Conservation (phyloP, 2,329 filamentous ascomycete genomes). For the Scorias spongiosa region DNA sequence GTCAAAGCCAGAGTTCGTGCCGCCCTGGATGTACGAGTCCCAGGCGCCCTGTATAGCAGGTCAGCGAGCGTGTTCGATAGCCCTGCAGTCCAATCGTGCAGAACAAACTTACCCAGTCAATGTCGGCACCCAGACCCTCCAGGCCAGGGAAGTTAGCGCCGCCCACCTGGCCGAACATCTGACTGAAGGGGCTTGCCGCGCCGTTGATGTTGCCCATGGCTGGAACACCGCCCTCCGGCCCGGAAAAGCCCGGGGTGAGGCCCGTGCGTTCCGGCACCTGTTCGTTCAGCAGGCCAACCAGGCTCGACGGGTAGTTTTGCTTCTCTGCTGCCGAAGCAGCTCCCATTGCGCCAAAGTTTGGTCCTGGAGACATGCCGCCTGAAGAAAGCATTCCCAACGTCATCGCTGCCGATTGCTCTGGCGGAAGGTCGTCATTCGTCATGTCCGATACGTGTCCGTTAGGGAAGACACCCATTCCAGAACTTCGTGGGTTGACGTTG, state of each 20-base stretch:
- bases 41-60: conserved; percentile 41
- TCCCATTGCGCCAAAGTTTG: conserved; percentile 22
- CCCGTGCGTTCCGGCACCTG: conserved; percentile 13
- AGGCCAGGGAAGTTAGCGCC: conserved; percentile 33
- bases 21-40: conserved; percentile 53
- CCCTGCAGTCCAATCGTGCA: conserved; percentile 4
- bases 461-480: conserved; percentile 17
- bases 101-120: conserved; percentile 38
- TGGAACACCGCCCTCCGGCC: conserved; percentile 19
- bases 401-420: conserved; percentile 52
- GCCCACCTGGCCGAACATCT: conserved; percentile 18
- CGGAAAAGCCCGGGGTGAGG: conserved; percentile 20
- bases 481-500: neutral
- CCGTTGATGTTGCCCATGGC: conserved; percentile 13
- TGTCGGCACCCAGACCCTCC: conserved; percentile 33
- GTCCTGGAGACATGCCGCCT: conserved; percentile 33
- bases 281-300: conserved; percentile 21
- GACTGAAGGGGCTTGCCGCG: conserved; percentile 18
- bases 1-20: conserved; percentile 24
- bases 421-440: conserved; percentile 41
- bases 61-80: conserved; percentile 8
- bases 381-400: conserved; percentile 53
- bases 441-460: conserved; percentile 14
- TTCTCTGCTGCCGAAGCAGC: conserved; percentile 6
- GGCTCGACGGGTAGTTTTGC: conserved; percentile 15